Base-by-base conservation (phyloP, 371 early-diverging fungal genomes). In the Mucor plumbeus region DNA sequence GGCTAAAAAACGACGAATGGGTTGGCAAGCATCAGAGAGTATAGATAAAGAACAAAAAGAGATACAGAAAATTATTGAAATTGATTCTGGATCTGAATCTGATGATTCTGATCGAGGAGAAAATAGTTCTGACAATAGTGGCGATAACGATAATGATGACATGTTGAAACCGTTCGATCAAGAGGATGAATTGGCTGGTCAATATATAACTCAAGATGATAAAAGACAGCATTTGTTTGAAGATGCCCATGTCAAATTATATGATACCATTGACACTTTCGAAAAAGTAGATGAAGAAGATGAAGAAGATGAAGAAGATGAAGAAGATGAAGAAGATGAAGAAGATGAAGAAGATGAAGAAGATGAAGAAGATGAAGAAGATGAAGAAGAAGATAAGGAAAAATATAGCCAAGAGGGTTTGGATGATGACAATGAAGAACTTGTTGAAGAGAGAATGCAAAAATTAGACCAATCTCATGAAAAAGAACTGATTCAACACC, bases 101-200 rank as follows among this genome's bases (percentile, higher is more conserved):
- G 36, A 50, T 17, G 26, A 62, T 19, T 15, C 7, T 61, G 61
- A 61, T 9, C n/a, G 48, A 59, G 57, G 26, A 3, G 26, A 57
- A 31, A n/a, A 5, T 14, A 21, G 26, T 21, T 21, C 21, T 55
- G n/a, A 39, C 0, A 11, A 21, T 15, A 9, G 14, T 33, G 65
- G 58, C 7, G 58, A 64, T 5, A 11, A 5, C 38, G 57, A 43
- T 36, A 6, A 43, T 0, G 65, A 65, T 59, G 40, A 36, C 4
- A 65, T 65, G 65, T 7, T 65, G 4, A 17, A 59, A 38, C 59
- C 59, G 4, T 21, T 65, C 6, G 65, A 65, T 19, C 0, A 36
- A 8, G 39, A 47, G 13, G 65, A 65, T 59, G 53, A 47, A 10
- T 31, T 58, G 34, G 47, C 1, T 1, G 39, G 48, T 7, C 17